Evolutionary conservation across 2,329 filamentous ascomycete species (phyloP).

Genomic region (Penicillium vulpinum): DNA sequence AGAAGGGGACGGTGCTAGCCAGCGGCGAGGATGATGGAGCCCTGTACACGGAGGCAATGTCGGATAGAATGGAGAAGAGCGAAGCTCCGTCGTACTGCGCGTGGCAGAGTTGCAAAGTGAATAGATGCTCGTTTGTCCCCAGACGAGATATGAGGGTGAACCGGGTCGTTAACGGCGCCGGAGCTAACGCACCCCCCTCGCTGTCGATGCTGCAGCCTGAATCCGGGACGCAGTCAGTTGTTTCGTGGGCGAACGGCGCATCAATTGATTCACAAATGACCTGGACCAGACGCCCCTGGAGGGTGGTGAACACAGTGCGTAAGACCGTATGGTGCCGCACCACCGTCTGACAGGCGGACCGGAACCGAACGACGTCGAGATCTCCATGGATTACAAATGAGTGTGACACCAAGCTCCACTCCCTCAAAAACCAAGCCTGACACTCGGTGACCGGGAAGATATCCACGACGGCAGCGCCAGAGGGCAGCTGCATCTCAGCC

Average conservation of each 20-base stretch:
- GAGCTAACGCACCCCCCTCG: too few relatives aligned
- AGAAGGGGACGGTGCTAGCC: not conserved
- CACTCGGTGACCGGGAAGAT: not conserved
- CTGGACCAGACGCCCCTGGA: not conserved
- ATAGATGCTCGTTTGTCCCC: not conserved
- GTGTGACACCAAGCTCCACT: not conserved
- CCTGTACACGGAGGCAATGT: not conserved
- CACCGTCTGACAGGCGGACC: not conserved
- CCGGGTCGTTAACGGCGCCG: not conserved
- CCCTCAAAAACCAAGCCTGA: not conserved
- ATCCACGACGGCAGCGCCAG: too few relatives aligned
- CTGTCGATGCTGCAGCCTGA: too few relatives aligned
- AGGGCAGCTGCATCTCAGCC: too few relatives aligned
- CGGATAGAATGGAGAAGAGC: not conserved
- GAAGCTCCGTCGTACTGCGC: not conserved
- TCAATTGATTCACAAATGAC: not conserved
- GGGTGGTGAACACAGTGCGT: not conserved
- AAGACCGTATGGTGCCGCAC: not conserved
- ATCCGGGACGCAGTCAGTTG: not conserved
- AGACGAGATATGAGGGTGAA: not conserved
- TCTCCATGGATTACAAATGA: not conserved
- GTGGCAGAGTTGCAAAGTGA: not conserved
- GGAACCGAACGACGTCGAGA: not conserved
- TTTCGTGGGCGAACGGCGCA: not conserved
- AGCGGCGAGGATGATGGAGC: not conserved